phyloP scores from a whole-genome alignment of 2,329 filamentous ascomycete genomes.

The Fusarium sp. region DNA sequence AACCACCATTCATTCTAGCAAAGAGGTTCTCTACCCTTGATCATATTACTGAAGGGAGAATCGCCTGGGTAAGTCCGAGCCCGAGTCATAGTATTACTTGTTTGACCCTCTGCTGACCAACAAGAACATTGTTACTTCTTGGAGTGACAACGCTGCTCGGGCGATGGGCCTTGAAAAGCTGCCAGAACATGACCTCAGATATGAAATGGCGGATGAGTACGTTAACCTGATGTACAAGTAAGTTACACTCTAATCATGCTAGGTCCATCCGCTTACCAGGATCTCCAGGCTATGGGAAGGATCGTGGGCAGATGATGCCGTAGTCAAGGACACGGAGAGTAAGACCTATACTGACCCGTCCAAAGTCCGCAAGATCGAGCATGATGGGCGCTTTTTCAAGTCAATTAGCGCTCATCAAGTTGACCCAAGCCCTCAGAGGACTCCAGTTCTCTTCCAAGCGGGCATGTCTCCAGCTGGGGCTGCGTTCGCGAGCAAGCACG shows the following conservation, averaged over 20 bases:
- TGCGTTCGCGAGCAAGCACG: constrained; percentile 54
- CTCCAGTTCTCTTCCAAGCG: constrained; percentile 63
- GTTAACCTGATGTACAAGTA: constrained; percentile 53
- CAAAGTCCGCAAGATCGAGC: constrained; percentile 56
- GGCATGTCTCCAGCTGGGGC: constrained; percentile 63
- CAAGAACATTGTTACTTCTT: constrained; percentile 74
- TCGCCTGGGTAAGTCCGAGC: constrained; percentile 67
- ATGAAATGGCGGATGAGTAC: constrained; percentile 29
- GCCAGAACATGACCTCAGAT: constrained; percentile 31
- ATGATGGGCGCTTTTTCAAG: constrained; percentile 39
- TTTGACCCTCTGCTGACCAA: neutral
- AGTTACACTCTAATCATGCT: neutral
- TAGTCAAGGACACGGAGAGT: constrained; percentile 43
- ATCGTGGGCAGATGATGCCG: constrained; percentile 62
- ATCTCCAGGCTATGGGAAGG: constrained; percentile 63
- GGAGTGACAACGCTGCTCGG: constrained; percentile 75
- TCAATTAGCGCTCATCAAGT: constrained; percentile 51
- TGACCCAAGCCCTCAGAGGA: constrained; percentile 55
- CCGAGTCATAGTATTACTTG: neutral
- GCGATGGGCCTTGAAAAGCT: constrained; percentile 71
- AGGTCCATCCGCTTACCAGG: neutral
- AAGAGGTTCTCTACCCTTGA: constrained; percentile 74
- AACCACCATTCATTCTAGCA: constrained; percentile 77
- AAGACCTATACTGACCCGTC: constrained; percentile 54
- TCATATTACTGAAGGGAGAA: constrained; percentile 72